Conservation (phyloP, 2,329 filamentous ascomycete genomes). For the Myriangium duriaei region DNA sequence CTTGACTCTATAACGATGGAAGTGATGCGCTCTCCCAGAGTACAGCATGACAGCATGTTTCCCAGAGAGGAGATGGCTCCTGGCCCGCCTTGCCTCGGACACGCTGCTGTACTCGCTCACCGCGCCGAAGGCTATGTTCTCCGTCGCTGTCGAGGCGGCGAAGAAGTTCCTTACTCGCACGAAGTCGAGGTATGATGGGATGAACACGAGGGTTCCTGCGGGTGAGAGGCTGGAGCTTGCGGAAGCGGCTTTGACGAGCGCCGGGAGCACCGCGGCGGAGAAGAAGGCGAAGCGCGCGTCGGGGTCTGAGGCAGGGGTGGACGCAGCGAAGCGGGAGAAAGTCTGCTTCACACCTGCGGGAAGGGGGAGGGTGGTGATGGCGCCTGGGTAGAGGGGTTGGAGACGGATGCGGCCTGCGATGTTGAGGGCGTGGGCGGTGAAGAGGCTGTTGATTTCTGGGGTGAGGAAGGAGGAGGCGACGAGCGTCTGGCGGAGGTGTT, state of each 20-base stretch:
- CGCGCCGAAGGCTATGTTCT: slow-evolving; percentile 58
- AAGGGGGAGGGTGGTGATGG: slow-evolving; percentile 54
- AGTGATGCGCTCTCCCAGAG: slow-evolving; percentile 93
- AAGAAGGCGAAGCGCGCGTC: slow-evolving; percentile 89
- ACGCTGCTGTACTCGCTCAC: slow-evolving; percentile 80
- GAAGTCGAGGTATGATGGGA: slow-evolving; percentile 91
- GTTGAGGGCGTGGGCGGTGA: slow-evolving; percentile 66
- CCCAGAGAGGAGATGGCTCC: slow-evolving; percentile 76
- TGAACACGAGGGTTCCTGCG: slow-evolving; percentile 70
- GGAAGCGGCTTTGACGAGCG: slow-evolving; percentile 20
- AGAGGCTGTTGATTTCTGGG: slow-evolving; percentile 72
- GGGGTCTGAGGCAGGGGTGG: slow-evolving; percentile 60
- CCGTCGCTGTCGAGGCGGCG: slow-evolving; percentile 49
- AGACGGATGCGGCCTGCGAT: slow-evolving; percentile 67
- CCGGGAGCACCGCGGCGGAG: slow-evolving; percentile 63
- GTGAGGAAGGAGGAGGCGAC: slow-evolving; percentile 73
- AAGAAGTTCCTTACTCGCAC: slow-evolving; percentile 88
- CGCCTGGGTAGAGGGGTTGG: slow-evolving; percentile 52
- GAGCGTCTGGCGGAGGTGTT: slow-evolving; percentile 73
- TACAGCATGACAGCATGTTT: slow-evolving; percentile 77
- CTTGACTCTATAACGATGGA: slow-evolving; percentile 70
- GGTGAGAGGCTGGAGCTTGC: slow-evolving; percentile 57
- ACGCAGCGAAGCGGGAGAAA: slow-evolving; percentile 72
- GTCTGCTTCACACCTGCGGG: slow-evolving; percentile 59
- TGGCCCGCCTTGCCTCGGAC: slow-evolving; percentile 66